Base-by-base conservation (phyloP, 2,329 filamentous ascomycete genomes). In the Mycosphaerelloides madeirae region DNA sequence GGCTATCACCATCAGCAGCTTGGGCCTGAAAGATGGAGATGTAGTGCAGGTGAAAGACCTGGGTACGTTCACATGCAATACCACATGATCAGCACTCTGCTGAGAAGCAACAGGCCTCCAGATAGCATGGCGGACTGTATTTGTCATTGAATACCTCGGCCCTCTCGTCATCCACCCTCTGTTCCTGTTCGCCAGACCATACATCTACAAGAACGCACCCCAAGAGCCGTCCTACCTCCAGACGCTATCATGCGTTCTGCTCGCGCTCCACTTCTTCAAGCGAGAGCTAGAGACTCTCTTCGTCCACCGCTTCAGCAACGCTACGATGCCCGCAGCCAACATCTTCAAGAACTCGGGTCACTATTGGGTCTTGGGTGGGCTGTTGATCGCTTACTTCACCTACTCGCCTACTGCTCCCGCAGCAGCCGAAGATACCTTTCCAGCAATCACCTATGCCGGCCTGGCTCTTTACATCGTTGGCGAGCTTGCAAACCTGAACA, bases 311-410 rank as follows among this genome's bases (percentile, higher is more conserved):
- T 98, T 98, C 76, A 91, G 88, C 44, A 81, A 85, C 50, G 87
- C 85, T 61, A 98, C 93, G 38, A 98, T 98, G 93, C 93, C 93
- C 14, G 77, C 79, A 46, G 72, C 70, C 63, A 95, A 95, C 74
- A 87, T 98, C 64, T 84, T 96, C 79, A 93, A 91, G 71, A 98
- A 98, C 77, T 88, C 84, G 55, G 80, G 79, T 55, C 91, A 96
- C 74, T 98, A 98, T 79, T 98, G 93, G 93, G 61, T 84, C 28
- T 69, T 91, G 43, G 84, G 85, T 3, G 93, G 93, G 38, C 63
- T 89, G 19, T 79, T 93, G 59, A 81, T 91, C 60, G 87, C 87
- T 34, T 85, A 84, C 71, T 90, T 85, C 75, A 79, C 93, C 59
- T 97, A 97, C 73, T 76, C 79, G 9, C 90, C 90, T 5, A 78